Conservation (phyloP, 257 asterid species). For the Eucommia ulmoides region DNA sequence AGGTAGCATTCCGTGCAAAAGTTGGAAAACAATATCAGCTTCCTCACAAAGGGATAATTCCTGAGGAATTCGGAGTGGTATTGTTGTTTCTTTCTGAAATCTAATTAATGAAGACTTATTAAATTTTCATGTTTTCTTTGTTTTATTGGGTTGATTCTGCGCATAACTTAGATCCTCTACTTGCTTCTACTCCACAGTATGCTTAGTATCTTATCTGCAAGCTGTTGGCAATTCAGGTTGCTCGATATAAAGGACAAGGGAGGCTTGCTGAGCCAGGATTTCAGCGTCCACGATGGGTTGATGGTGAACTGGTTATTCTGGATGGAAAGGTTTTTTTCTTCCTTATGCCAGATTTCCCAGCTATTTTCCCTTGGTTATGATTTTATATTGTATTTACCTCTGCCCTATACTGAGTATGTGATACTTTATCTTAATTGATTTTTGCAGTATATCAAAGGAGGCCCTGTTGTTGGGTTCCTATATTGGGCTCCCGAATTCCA, state of each 20-base stretch:
- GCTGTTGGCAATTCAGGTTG: constrained; percentile 44
- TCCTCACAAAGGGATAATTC: constrained; percentile 89
- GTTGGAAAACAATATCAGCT: constrained; percentile 85
- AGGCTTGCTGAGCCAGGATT: constrained; percentile 90
- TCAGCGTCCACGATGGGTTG: constrained; percentile 84
- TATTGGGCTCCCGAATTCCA: constrained; percentile 90
- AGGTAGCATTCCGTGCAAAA: constrained; percentile 96
- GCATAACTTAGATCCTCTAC: no score
- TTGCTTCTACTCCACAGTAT: no score
- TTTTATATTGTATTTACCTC: constrained; percentile 2
- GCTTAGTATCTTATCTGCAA: no score
- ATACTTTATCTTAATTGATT: constrained; percentile 9
- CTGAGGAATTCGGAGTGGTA: constrained; percentile 99
- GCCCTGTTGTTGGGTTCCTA: constrained; percentile 90
- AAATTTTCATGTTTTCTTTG: no score
- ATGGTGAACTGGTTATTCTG: constrained; percentile 89
- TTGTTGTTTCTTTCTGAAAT: constrained; percentile 14
- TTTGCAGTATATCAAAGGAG: constrained; percentile 82
- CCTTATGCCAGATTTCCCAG: constrained; percentile 5
- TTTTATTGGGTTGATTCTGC: no score
- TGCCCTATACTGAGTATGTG: constrained; percentile 1
- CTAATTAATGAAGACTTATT: no score
- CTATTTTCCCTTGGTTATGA: constrained; percentile 2
- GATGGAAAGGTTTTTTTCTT: constrained; percentile 67
- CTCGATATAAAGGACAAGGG: constrained; percentile 93